Conservation (phyloP, 108 stramenopile genomes). For the Nannochloropsis oceanica region DNA sequence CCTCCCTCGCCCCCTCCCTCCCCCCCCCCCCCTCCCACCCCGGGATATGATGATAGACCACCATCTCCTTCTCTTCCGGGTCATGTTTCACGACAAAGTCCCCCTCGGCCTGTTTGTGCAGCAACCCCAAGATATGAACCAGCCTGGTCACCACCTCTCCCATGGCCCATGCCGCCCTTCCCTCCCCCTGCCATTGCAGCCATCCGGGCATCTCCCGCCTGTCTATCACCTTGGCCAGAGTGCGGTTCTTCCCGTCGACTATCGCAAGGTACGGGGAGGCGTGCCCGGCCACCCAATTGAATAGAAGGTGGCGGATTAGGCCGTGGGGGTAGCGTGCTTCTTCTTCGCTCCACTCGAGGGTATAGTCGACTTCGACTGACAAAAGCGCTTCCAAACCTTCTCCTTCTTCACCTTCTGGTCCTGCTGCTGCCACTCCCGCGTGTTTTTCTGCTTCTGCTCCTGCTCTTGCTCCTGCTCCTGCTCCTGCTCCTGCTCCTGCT, state of each 20-base stretch:
- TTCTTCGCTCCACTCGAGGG: background rate
- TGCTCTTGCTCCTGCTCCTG: background rate
- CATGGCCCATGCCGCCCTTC: background rate
- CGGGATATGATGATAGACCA: background rate
- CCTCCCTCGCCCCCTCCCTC: background rate
- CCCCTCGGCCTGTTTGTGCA: background rate
- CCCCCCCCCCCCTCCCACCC: background rate
- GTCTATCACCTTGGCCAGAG: background rate
- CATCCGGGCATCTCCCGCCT: background rate
- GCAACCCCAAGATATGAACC: background rate
- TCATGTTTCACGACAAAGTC: background rate
- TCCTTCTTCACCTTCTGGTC: background rate
- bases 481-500: background rate
- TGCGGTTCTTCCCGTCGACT: background rate
- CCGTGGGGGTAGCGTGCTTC: background rate
- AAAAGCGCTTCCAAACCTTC: background rate
- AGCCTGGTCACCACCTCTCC: background rate
- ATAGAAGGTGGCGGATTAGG: background rate
- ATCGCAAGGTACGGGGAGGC: background rate
- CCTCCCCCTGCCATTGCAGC: background rate
- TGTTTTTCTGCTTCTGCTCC: background rate
- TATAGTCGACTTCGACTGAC: background rate
- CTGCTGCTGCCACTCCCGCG: background rate
- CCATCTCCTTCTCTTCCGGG: background rate
- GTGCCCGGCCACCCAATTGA: background rate